Base-by-base conservation (phyloP, 495 filamentous ascomycete genomes). In the Penicillium tannophilum region DNA sequence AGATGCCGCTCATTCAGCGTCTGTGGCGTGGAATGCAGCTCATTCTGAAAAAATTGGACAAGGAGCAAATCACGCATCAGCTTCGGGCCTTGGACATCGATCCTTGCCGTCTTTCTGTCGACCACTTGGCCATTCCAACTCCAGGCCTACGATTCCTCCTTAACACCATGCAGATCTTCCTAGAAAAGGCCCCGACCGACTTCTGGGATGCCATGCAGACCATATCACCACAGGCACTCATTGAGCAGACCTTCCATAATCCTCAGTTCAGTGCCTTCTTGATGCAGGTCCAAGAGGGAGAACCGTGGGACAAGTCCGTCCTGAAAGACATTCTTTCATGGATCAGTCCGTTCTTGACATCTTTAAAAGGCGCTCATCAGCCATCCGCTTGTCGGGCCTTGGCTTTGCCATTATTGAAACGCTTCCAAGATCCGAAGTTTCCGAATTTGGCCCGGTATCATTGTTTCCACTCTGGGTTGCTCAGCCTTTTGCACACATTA, bases 191-290 rank as follows among this genome's bases (percentile, higher is more conserved):
- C 0, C 82, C 90, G 0, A 82, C 80, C 44, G 88, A 89, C 55
- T 95, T 96, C 63, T 96, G 92, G 92, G 87, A 88, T 60, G 89
- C 91, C 1, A 89, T 91, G 77, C 88, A 89, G 31, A 80, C 88
- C 16, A 89, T 92, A 46, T 88, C 88, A 2, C 87, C 90, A 7
- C 84, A 86, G 31, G 79, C 84, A 28, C 79, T 96, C 42, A 83
- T 89, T 48, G 90, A 95, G 60, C 84, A 88, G 52, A 84, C 94
- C 47, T 88, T 93, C 67, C 82, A 82, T 52, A 91, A 86, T 61
- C 82, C 85, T 17, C 84, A 86, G 35, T 88, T 91, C 59, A 79
- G 83, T 43, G 69, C 76, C 17, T 79, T 88, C 19, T 76, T 94
- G 8, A 67, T 79, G 59, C 66, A 75, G 50, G 82, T 83, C n/a